These are phyloP conservation scores for Backusella morwellensis DNA, from an alignment of 192 early-diverging fungal genomes.

Conservation along the genomic window DNA sequence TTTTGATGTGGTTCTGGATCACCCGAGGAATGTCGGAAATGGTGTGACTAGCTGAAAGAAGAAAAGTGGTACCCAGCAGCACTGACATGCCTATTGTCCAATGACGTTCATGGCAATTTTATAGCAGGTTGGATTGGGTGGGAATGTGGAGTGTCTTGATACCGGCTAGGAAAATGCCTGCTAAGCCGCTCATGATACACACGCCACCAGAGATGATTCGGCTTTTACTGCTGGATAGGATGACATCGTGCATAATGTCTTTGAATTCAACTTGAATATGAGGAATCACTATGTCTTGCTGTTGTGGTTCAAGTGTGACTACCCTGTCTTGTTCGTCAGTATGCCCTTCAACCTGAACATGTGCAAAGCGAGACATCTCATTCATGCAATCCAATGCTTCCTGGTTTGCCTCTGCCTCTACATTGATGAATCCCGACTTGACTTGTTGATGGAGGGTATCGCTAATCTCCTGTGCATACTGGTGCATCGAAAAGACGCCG, in stretches of 20 bases:
- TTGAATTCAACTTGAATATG: not conserved
- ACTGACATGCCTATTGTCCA: not conserved
- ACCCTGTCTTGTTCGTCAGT: not conserved
- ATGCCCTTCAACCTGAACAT: not conserved
- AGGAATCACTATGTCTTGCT: not conserved
- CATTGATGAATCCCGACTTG: slow-evolving; percentile 54
- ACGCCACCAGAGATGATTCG: not conserved
- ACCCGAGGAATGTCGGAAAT: not conserved
- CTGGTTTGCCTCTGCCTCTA: slow-evolving; percentile 53
- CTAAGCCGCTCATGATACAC: not conserved
- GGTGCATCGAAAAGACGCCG: slow-evolving; percentile 78
- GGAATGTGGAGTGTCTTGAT: not conserved
- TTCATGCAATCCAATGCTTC: too few relatives aligned
- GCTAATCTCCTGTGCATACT: slow-evolving; percentile 77
- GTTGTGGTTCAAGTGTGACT: not conserved
- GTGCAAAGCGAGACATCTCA: too few relatives aligned
- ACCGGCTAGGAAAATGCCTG: not conserved
- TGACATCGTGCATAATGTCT: not conserved
- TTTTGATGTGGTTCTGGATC: not conserved
- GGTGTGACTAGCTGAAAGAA: not conserved
- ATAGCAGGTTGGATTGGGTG: not conserved
- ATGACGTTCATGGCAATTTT: not conserved
- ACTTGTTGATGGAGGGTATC: slow-evolving; percentile 59
- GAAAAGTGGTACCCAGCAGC: not conserved
- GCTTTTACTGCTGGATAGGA: not conserved